Base-by-base conservation (phyloP, 768 basidiomycete genomes). In the Suillus fuscotomentosus region DNA sequence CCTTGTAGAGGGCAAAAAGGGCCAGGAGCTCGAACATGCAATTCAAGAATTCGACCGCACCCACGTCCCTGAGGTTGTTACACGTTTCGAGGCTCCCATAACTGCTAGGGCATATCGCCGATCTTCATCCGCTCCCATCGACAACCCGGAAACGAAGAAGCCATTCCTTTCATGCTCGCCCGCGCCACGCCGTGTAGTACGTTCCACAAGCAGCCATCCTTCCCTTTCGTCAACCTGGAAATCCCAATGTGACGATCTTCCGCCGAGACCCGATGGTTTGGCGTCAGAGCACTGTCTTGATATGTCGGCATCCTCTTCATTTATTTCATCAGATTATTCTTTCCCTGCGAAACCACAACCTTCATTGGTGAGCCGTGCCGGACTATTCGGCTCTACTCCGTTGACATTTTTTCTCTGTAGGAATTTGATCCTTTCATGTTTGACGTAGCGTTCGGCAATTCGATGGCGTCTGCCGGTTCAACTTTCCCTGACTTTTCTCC, bases 51-150 rank as follows among this genome's bases (percentile, higher is more conserved):
- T 84, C 69, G 82, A 84, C 70, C 77, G 78, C 64, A 75, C 77
- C 22, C 82, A 83, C 62, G 68, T 88, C 74, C 74, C 88, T 11
- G 82, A 87, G 73, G 78, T 91, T 70, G 80, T 89, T 50, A 90
- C 90, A 11, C 82, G 89, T 60, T 91, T 91, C 72, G 89, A 91
- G 73, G 80, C 83, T 1, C 90, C 90, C 48, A 84, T 91, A 47
- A 91, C 90, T 1, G 89, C 87, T n/a, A 82, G 84, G 60, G 80
- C 83, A 54, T 92, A 85, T 78, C 83, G 84, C 50, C 86, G 90
- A 42, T 89, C 88, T 31, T 88, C 88, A 13, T 90, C 88, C 51
- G 84, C 80, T 3, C 86, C 86, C 2, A 74, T 82, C 27, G 79
- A 81, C 11, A 80, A 82, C 56, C 73, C 75, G 5, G 79, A 67